A percentile compares a stretch with the other conserved stretches of the same genome.
Conservation (phyloP, 176 grass and related monocot genomes). For the Hsuehochloa calcarea region DNA sequence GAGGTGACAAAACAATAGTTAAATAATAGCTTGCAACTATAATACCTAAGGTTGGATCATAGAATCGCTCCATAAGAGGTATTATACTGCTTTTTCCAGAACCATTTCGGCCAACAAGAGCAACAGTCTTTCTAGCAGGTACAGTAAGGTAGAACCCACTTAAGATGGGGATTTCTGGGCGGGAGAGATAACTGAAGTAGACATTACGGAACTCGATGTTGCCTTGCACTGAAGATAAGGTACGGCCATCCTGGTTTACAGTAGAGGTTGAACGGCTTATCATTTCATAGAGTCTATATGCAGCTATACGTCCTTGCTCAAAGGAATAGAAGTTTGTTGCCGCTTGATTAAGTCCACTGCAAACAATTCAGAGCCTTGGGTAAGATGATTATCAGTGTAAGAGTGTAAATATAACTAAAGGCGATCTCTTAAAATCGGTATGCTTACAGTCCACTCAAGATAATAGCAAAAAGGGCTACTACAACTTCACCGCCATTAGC, state of each 20-base stretch:
- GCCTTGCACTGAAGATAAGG: slow-evolving; percentile 73
- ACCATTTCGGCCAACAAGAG: slow-evolving; percentile 98
- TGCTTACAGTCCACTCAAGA: slow-evolving; percentile 94
- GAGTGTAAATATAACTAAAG: slow-evolving; percentile 25
- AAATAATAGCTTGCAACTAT: slow-evolving; percentile 4
- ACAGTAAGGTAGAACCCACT: slow-evolving; percentile 96
- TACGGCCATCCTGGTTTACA: slow-evolving; percentile 80
- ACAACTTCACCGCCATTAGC: slow-evolving; percentile 94
- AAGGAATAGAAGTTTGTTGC: slow-evolving; percentile 98
- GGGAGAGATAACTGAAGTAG: slow-evolving; percentile 97
- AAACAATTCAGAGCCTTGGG: slow-evolving; percentile 29
- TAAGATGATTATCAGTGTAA: slow-evolving; percentile 29
- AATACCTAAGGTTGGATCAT: slow-evolving; percentile 96
- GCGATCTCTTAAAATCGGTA: neutral
- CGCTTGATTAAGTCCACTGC: slow-evolving; percentile 95
- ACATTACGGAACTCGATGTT: slow-evolving; percentile 99
- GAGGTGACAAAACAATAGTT: slow-evolving; percentile 14
- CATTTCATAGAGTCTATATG: slow-evolving; percentile 97
- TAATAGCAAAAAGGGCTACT: slow-evolving; percentile 80
- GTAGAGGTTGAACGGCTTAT: slow-evolving; percentile 83
- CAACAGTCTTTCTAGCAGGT: slow-evolving; percentile 91
- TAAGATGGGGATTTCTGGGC: slow-evolving; percentile 96
- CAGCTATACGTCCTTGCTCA: slow-evolving; percentile 98
- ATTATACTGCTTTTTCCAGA: slow-evolving; percentile 99
- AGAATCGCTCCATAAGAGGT: slow-evolving; percentile 99